phyloP scores from a whole-genome alignment of 495 filamentous ascomycete genomes.

The Podospora australis region DNA sequence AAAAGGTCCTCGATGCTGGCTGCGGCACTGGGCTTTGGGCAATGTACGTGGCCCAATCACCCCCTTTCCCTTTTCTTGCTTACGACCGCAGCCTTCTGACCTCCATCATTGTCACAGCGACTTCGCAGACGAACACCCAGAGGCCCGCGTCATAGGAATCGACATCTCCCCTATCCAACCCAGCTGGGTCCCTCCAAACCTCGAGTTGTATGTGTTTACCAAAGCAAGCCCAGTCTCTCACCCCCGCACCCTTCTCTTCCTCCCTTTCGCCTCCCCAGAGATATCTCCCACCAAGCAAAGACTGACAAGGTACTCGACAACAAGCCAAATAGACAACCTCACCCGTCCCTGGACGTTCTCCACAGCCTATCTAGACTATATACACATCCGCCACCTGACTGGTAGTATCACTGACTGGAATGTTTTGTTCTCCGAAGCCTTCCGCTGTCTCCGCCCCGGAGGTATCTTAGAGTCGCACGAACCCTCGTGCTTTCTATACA shows the following conservation, averaged over 20 bases:
- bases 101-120: not conserved
- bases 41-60: too few relatives aligned
- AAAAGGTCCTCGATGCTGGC: slow-evolving; percentile 59
- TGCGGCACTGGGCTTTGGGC: slow-evolving; percentile 44
- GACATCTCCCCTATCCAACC: slow-evolving; percentile 58
- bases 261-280: too few relatives aligned
- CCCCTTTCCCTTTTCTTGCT: too few relatives aligned
- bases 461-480: slow-evolving; percentile 29
- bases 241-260: slow-evolving; percentile 12
- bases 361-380: slow-evolving; percentile 52
- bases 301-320: too few relatives aligned
- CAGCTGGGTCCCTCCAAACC: slow-evolving; percentile 42
- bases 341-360: slow-evolving; percentile 48
- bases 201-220: slow-evolving; percentile 28
- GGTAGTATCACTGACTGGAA: slow-evolving; percentile 54
- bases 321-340: slow-evolving; percentile 53
- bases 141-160: slow-evolving; percentile 52
- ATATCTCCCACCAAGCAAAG: too few relatives aligned
- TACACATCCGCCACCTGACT: slow-evolving; percentile 54
- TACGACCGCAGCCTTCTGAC: not conserved
- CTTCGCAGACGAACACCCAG: slow-evolving; percentile 45
- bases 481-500: too few relatives aligned
- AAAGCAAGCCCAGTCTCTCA: not conserved
- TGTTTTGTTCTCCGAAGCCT: slow-evolving; percentile 31
- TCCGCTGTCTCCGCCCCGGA: slow-evolving; percentile 16